Percentiles rank a stretch among this genome's conserved stretches.
Evolutionary conservation across 768 basidiomycete species (phyloP).

Genomic region (Cubamyces lactineus): DNA sequence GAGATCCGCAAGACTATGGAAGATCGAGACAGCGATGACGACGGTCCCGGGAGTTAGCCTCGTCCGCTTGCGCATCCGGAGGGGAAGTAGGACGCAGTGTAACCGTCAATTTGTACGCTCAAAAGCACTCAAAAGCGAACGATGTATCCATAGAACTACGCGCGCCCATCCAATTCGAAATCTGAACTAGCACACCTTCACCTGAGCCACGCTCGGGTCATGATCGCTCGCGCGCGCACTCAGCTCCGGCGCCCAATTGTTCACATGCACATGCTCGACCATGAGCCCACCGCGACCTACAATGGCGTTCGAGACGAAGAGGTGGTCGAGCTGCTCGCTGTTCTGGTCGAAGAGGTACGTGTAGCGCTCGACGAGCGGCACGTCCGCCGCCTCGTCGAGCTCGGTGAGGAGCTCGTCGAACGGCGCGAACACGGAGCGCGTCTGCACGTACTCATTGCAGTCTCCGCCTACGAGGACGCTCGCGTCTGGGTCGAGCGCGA

Average conservation of each 20-base stretch:
- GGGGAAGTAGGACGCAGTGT: neutral
- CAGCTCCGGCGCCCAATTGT: slow-evolving; percentile 53
- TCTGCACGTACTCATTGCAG: slow-evolving; percentile 61
- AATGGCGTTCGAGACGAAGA: slow-evolving; percentile 48
- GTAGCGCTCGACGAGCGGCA: slow-evolving; percentile 55
- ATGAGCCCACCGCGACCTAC: slow-evolving; percentile 42
- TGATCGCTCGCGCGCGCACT: slow-evolving; percentile 55
- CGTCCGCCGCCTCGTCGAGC: slow-evolving; percentile 51
- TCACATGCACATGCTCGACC: slow-evolving; percentile 62
- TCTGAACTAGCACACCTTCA: slow-evolving; percentile 45
- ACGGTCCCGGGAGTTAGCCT: neutral
- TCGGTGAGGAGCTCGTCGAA: slow-evolving; percentile 47
- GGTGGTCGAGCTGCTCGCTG: slow-evolving; percentile 60
- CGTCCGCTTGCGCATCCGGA: neutral
- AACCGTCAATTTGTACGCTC: neutral
- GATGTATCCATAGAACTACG: slow-evolving; percentile 1
- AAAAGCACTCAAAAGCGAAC: neutral
- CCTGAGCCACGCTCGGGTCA: slow-evolving; percentile 56
- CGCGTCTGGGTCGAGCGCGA: slow-evolving; percentile 47
- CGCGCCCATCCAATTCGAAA: neutral
- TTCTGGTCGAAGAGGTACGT: slow-evolving; percentile 64
- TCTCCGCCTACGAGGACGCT: slow-evolving; percentile 59
- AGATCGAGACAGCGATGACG: slow-evolving; percentile 3
- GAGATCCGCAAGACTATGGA: slow-evolving; percentile 44
- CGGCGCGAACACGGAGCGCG: slow-evolving; percentile 53